Evolutionary conservation across 768 basidiomycete species (phyloP), one percentile per base, ranked within the genome.

Genomic region (Fomitopsis pulvina): DNA sequence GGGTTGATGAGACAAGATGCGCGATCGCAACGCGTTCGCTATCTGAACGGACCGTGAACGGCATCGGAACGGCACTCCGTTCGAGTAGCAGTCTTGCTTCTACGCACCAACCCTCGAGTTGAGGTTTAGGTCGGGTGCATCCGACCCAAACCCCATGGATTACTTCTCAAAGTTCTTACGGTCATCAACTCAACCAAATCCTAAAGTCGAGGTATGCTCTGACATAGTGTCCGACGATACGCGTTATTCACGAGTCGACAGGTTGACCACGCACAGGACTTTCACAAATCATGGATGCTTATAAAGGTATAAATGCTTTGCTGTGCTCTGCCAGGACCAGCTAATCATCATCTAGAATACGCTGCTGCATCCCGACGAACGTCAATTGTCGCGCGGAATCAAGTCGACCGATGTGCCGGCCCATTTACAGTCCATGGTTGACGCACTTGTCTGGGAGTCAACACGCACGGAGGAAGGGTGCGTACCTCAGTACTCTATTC

Each of bases 401-500:
- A 69, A 70, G 45, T 81, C 82, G 10, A 96, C 94, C 2, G 77
- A 81, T 63, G 92, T 94, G 0, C 91, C 93, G 7, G 71, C 68
- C 22, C 79, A 82, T 57, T 71, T 95, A 18, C 76, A 81, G 58
- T 79, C 81, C 4, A 85, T 97, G 75, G 87, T 92, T 2, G 87
- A 94, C 66, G 74, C 85, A 12, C 74, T 96, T 44, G 88, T 93
- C 9, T 80, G 82, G 72, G 94, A 96, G 66, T 86, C 87, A 14
- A 83, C 83, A 10, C 77, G 84, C 52, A 79, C 77, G n/a, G 89
- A 92, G 60, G 88, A 87, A 69, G 90, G 88, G 92, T 95, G 67
- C 58, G 86, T 76, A 34, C 26, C 21, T 26, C 27, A 30, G 26
- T 53, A 20, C n/a, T 47, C 43, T 29, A 34, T 43, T 46, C 24